Conservation (phyloP, 805 yeast species). For the Barnettozyma salicaria region DNA sequence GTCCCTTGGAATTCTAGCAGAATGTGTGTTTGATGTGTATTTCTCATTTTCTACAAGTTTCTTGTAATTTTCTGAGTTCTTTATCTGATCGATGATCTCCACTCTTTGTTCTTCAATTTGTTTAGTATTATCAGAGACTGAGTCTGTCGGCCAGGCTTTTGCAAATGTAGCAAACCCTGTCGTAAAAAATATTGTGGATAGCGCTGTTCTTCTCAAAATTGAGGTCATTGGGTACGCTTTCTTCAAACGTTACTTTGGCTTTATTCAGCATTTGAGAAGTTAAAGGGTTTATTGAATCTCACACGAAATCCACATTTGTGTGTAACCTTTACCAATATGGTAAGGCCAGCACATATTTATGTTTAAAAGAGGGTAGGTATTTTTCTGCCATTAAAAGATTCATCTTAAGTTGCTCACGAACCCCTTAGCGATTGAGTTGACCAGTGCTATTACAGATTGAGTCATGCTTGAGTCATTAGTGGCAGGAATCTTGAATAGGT, state of each 20-base stretch:
- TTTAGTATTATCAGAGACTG: conserved; percentile 15
- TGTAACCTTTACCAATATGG: too few species aligned
- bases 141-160: conserved; percentile 23
- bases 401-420: too few species aligned
- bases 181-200: conserved; percentile 17
- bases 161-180: conserved; percentile 25
- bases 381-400: too few species aligned
- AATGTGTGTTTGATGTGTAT: conserved; percentile 28
- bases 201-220: conserved; percentile 14
- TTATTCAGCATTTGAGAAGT: neutral
- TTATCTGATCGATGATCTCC: conserved; percentile 26
- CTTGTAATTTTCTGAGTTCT: conserved; percentile 25
- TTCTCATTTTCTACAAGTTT: conserved; percentile 21
- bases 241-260: neutral
- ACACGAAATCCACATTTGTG: too few species aligned
- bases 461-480: conserved; percentile 61
- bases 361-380: too few species aligned
- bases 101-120: conserved; percentile 21
- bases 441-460: too few species aligned
- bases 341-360: too few species aligned
- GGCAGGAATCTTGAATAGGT: conserved; percentile 54
- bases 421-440: too few species aligned
- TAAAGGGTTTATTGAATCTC: neutral
- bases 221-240: conserved; percentile 10
- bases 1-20: conserved; percentile 47